phyloP scores from a whole-genome alignment of 176 grass and related monocot genomes.

The Avena insularis region DNA sequence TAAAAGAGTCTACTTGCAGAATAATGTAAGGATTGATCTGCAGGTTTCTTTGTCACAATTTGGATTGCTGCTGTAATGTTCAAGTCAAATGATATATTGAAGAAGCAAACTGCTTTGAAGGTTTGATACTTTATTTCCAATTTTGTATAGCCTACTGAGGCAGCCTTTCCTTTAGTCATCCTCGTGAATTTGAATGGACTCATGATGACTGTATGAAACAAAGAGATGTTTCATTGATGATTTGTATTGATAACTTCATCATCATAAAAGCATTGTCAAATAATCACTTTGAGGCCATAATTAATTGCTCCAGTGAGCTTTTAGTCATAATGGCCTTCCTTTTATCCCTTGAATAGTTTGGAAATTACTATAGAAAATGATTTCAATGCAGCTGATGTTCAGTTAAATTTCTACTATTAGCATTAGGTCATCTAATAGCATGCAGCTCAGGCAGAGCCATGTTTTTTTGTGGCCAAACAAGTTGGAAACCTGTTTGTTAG shows the following conservation, averaged over 20 bases:
- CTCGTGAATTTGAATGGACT: constrained; percentile 17
- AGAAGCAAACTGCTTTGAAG: constrained; percentile 98
- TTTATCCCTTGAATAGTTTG: constrained; percentile 4
- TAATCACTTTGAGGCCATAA: constrained; percentile 21
- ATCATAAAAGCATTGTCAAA: constrained; percentile 9
- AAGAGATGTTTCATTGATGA: background rate
- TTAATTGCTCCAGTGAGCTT: constrained; percentile 15
- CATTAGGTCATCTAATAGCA: constrained; percentile 15
- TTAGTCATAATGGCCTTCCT: background rate
- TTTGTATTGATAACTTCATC: background rate
- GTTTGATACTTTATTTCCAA: constrained; percentile 46
- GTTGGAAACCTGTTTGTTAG: constrained; percentile 27
- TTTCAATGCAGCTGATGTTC: constrained; percentile 2
- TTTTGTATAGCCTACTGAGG: background rate
- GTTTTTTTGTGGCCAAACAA: constrained; percentile 21
- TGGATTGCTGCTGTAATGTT: constrained; percentile 99
- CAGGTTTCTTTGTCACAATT: constrained; percentile 98
- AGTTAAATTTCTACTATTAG: constrained; percentile 29
- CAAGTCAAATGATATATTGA: constrained; percentile 97
- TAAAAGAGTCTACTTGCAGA: constrained; percentile 32
- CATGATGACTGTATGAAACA: constrained; percentile 5
- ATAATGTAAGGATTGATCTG: constrained; percentile 41
- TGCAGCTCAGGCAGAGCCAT: constrained; percentile 1
- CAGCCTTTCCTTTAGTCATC: background rate
- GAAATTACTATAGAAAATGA: constrained; percentile 1